These are phyloP conservation scores for Meredithiella fracta DNA, from an alignment of 2,329 filamentous ascomycete species.

Conservation along the genomic window DNA sequence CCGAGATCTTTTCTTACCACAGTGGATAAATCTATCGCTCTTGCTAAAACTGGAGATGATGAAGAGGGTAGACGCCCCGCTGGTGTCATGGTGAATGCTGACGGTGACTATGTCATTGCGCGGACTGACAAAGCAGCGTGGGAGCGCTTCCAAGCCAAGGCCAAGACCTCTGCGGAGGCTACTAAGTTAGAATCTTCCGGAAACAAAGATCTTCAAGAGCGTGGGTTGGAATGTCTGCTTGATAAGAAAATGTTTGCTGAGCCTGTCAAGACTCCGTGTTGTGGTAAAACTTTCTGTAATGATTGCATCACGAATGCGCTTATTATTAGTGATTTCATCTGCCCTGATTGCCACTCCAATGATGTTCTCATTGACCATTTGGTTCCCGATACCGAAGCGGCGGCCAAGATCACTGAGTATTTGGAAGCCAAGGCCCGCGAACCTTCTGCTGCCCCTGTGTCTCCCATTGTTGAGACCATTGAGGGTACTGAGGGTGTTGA, in stretches of 20 bases:
- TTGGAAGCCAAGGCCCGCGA: slow-evolving; percentile 19
- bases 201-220: slow-evolving; percentile 75
- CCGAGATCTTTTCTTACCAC: slow-evolving; percentile 90
- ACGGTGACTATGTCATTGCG: slow-evolving; percentile 93
- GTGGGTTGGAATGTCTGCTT: slow-evolving; percentile 80
- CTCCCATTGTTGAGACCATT: slow-evolving; percentile 17
- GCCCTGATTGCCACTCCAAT: slow-evolving; percentile 79
- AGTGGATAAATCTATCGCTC: slow-evolving; percentile 72
- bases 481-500: slow-evolving; percentile 11
- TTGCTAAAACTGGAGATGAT: slow-evolving; percentile 55
- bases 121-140: slow-evolving; percentile 90
- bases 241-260: slow-evolving; percentile 98
- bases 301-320: slow-evolving; percentile 98
- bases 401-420: slow-evolving; percentile 63
- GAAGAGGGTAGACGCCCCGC: slow-evolving; percentile 69
- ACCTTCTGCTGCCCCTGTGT: slow-evolving; percentile 20
- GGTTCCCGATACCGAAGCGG: slow-evolving; percentile 61
- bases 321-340: slow-evolving; percentile 95
- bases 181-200: slow-evolving; percentile 61
- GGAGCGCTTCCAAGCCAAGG: slow-evolving; percentile 93
- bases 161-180: slow-evolving; percentile 68
- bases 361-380: slow-evolving; percentile 89
- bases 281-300: slow-evolving; percentile 95
- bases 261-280: slow-evolving; percentile 98
- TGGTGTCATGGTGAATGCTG: slow-evolving; percentile 93